Percentiles rank a stretch among this genome's conserved stretches.
Conservation (phyloP, 2,329 filamentous ascomycete genomes). For the Geosmithia putterillii region DNA sequence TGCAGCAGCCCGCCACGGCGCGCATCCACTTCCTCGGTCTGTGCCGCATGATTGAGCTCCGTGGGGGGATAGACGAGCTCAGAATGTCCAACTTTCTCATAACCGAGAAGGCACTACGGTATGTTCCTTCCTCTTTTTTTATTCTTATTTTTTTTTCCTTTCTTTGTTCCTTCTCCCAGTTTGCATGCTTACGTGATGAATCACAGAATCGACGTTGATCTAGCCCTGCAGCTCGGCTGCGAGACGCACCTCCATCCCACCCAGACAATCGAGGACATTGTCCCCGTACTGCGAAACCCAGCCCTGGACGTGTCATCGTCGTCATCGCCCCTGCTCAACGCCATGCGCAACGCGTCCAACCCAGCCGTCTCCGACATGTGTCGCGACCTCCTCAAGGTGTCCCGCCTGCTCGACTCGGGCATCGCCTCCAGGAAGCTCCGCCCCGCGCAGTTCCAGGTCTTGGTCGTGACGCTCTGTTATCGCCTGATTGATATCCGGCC, state of each 20-base stretch:
- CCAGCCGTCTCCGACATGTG: slow-evolving; percentile 1
- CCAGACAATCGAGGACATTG: slow-evolving; percentile 2
- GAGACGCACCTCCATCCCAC: neutral
- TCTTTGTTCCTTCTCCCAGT: neutral
- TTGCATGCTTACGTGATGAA: neutral
- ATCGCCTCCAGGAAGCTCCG: slow-evolving; percentile 5
- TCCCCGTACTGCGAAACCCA: slow-evolving; percentile 3
- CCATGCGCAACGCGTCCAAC: slow-evolving; percentile 2
- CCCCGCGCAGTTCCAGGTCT: slow-evolving; percentile 11
- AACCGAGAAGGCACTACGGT: slow-evolving; percentile 5
- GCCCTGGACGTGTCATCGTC: slow-evolving; percentile 3
- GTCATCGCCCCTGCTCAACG: slow-evolving; percentile 2
- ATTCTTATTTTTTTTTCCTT: neutral
- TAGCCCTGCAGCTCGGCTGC: slow-evolving; percentile 3
- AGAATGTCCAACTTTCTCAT: neutral
- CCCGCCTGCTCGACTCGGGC: slow-evolving; percentile 2
- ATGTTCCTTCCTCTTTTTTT: neutral
- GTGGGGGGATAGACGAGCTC: slow-evolving; percentile 14
- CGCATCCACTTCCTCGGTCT: slow-evolving; percentile 17
- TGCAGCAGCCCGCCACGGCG: slow-evolving; percentile 8
- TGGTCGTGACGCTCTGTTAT: slow-evolving; percentile 12
- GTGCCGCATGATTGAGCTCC: slow-evolving; percentile 13
- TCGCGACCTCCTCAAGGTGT: slow-evolving; percentile 2
- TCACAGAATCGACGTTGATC: slow-evolving; percentile 4
- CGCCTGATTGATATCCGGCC: slow-evolving; percentile 10